Base-by-base conservation (phyloP, 2,329 filamentous ascomycete genomes). In the Arachnomyces sp. region DNA sequence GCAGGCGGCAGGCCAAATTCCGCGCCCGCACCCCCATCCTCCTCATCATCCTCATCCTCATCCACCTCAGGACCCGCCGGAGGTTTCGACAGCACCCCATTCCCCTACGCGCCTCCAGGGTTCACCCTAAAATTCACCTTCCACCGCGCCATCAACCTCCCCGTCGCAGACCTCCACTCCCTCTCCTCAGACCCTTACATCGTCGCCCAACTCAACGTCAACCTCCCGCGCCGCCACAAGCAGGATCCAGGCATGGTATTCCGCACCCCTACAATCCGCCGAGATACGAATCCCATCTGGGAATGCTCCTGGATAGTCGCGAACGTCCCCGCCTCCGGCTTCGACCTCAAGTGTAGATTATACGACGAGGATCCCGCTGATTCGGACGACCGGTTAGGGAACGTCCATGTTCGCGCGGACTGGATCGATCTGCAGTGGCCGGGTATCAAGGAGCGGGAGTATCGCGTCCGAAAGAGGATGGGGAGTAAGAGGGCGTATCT, bases 301-400 rank as follows among this genome's bases (percentile, higher is more conserved):
- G 74, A 94, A 35, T 77, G 81, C 29, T 76, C 86, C 44, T 96
- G 90, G 90, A 73, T 87, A 15, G 82, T 96, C 16, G 86, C 85
- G 45, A 93, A 94, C 50, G 74, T 95, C 2, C 89, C 90, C 0
- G 69, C 80, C 0, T 77, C 75, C 0, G 89, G 89, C 3, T 94
- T 94, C 65, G 75, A 73, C 42, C 72, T 96, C 50, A 94, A 94
- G 59, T 87, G 85, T 45, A 76, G 85, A 39, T 65, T 96, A 13
- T 93, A 89, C 63, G 90, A 96, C 55, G 90, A 96, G 60, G 90
- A 96, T 62, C 79, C 81, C 28, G 77, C 81, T 1, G 85, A 95
- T 58, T 78, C 83, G 49, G 84, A 96, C 56, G 90, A 96, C 63
- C 75, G 86, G 17, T 72, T 96, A 14, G 90, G 90, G 8, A 93